These are phyloP conservation scores for Cryptococcus amylolentus DNA, from an alignment of 1,284 basidiomycete genomes.

Conservation along the genomic window DNA sequence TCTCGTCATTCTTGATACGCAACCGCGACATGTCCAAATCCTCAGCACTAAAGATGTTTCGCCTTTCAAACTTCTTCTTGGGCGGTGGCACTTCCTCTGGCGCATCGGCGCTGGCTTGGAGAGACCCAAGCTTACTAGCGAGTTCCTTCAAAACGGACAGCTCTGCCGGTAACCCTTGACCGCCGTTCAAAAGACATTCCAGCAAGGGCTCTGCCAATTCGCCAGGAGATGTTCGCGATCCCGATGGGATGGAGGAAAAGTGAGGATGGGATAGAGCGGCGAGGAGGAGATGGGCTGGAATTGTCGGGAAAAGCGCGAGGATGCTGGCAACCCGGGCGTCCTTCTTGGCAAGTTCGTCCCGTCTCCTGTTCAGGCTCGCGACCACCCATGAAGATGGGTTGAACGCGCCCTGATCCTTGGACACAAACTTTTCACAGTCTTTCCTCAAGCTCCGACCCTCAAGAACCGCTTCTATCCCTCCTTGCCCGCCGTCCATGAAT, in stretches of 20 bases:
- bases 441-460: constrained; percentile 4
- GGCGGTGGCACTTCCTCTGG: not conserved
- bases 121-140: constrained; percentile 7
- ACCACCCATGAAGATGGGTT: not conserved
- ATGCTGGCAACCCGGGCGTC: constrained; percentile 31
- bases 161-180: constrained; percentile 34
- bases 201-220: constrained; percentile 40
- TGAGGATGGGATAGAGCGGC: constrained; percentile 43
- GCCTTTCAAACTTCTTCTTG: constrained; percentile 53
- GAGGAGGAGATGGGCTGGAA: constrained; percentile 38
- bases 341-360: not conserved
- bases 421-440: constrained; percentile 13
- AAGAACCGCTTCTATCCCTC: not conserved
- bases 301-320: constrained; percentile 37
- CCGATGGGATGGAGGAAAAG: constrained; percentile 21
- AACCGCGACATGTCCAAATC: constrained; percentile 63
- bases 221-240: constrained; percentile 23
- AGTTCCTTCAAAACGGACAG: constrained; percentile 32
- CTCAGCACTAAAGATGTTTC: constrained; percentile 62
- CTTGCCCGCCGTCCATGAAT: constrained; percentile 13
- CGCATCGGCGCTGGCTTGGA: not conserved
- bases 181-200: constrained; percentile 40
- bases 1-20: constrained; percentile 56
- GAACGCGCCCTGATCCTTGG: not conserved
- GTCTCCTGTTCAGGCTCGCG: not conserved